Evolutionary conservation across 495 filamentous ascomycete genomes (phyloP).

Genomic region (Clavariopsis aquatica): DNA sequence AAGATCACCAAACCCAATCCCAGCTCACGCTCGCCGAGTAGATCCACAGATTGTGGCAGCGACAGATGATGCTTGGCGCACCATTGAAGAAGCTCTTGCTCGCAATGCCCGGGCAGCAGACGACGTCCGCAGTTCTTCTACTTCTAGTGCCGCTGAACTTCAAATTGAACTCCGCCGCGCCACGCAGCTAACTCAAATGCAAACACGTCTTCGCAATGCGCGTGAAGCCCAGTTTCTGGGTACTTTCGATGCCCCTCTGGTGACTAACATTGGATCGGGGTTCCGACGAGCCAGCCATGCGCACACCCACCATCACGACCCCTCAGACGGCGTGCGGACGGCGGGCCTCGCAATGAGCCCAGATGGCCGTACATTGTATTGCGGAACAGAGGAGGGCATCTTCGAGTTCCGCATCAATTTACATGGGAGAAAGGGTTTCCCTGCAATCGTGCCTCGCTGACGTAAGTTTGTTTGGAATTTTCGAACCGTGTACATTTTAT

Average conservation of each 20-base stretch:
- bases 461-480: neutral
- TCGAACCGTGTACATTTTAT: conserved; percentile 12
- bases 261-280: neutral
- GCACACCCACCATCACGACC: conserved; percentile 16
- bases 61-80: conserved; percentile 49
- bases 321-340: conserved; percentile 40
- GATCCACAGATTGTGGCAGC: conserved; percentile 30
- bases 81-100: conserved; percentile 50
- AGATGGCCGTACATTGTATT: conserved; percentile 45
- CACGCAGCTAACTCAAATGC: conserved; percentile 36
- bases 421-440: conserved; percentile 40
- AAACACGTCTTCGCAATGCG: conserved; percentile 31
- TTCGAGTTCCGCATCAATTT: conserved; percentile 45
- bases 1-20: conserved; percentile 33
- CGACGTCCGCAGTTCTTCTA: conserved; percentile 16
- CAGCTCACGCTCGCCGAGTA: conserved; percentile 32
- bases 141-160: conserved; percentile 22
- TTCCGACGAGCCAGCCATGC: conserved; percentile 15
- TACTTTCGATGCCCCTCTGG: neutral
- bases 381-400: conserved; percentile 45
- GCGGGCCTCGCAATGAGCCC: conserved; percentile 47
- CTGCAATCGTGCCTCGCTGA: conserved; percentile 40
- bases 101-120: conserved; percentile 40
- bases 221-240: conserved; percentile 21
- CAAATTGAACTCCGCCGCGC: conserved; percentile 33